Evolutionary conservation across 768 basidiomycete species (phyloP).

Genomic region (Mycena polygramma): DNA sequence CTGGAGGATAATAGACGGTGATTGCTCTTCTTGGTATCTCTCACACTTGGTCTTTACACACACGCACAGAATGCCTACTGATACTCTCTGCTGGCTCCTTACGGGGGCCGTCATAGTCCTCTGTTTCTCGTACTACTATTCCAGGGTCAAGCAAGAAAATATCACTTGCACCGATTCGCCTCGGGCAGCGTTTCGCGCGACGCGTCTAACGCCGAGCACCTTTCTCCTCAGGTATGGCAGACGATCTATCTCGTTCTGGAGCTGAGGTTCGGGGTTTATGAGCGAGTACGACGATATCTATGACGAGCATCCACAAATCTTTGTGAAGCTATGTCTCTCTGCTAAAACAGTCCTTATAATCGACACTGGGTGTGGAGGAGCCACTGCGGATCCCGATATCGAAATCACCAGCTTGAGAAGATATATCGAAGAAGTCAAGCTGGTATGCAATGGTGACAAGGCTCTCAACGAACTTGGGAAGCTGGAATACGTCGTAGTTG

Average conservation of each 20-base stretch:
- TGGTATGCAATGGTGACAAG: conserved; percentile 56
- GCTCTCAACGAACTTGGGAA: conserved; percentile 62
- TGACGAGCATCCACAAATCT: conserved; percentile 68
- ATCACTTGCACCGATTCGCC: neutral
- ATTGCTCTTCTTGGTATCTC: conserved; percentile 5
- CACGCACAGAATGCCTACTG: conserved; percentile 2
- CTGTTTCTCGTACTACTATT: conserved; percentile 11
- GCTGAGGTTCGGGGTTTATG: conserved; percentile 46
- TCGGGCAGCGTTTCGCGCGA: conserved; percentile 50
- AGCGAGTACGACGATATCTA: conserved; percentile 66
- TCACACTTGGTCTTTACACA: conserved; percentile 12
- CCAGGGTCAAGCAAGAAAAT: neutral
- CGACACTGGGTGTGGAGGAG: conserved; percentile 70
- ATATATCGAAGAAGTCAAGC: conserved; percentile 61
- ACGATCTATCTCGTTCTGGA: neutral
- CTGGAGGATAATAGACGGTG: conserved; percentile 68
- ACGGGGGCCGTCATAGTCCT: neutral
- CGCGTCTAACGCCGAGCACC: conserved; percentile 48
- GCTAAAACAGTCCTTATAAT: conserved; percentile 60
- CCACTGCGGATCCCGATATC: conserved; percentile 54
- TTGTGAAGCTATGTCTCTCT: conserved; percentile 58
- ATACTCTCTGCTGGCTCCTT: conserved; percentile 13
- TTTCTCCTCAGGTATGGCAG: conserved; percentile 42
- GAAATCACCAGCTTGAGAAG: conserved; percentile 58
- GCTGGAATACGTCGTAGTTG: conserved; percentile 61